Evolutionary conservation across 2,329 filamentous ascomycete genomes (phyloP), one percentile per base, ranked within the genome.

Genomic region (Sclerotinia nivalis): DNA sequence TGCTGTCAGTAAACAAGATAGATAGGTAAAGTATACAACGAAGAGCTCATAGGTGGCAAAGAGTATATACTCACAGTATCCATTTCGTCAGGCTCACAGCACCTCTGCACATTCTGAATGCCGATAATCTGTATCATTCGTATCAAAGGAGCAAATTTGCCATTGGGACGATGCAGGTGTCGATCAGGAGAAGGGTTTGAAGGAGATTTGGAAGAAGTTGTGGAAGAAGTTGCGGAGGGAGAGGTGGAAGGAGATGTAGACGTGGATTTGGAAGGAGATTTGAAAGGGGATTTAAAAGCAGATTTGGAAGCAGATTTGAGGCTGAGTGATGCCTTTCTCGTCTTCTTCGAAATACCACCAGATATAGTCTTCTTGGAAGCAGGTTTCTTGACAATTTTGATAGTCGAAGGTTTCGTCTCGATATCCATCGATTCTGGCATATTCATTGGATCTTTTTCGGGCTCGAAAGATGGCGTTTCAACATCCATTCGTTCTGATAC

Each of bases 31-130:
- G 34, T 47, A 40, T 52, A 49, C n/a, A 15, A 43, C 31, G 4
- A 25, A 22, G 61, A 64, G 47, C 22, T 64, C 50, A 40, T 12
- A 37, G 4, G 22, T 50, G 13, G n/a, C 49, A 28, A 52, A 28
- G 15, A n/a, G n/a, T 52, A 6, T 50, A 40, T 52, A 65, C 61
- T 65, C 13, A 65, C 61, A 52, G 31, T 40, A 52, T 65, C 61
- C 61, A 64, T 64, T 20, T 4, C 0, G 8, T 64, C 61, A 34
- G n/a, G n/a, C 10, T 52, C 47, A 52, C 15, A 25, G n/a, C 15
- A 64, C n/a, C 13, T 49, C 34, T 31, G 28, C 31, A 52, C 34
- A 18, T 25, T 25, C 15, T 25, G 18, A 37, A 52, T 25, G 8
- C 55, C 55, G 22, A 58, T 43, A 1, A n/a, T 18, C n/a, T 25